Evolutionary conservation across 1,139 yeast genomes (phyloP), one percentile per base, ranked within the genome.

Genomic region (Debaryomyces robertsiae): DNA sequence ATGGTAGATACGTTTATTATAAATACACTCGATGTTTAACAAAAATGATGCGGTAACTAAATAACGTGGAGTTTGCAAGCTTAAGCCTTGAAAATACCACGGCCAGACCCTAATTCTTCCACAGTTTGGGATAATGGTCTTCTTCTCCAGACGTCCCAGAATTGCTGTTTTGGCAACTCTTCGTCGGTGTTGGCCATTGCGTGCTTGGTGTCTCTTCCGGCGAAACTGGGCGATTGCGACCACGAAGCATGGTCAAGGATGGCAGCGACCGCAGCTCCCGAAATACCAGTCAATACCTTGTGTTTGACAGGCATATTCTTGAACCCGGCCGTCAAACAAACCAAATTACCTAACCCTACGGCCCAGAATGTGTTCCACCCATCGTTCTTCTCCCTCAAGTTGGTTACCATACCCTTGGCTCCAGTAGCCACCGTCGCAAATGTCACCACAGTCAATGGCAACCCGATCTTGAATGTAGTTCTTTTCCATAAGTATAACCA

Each of bases 111-210:
- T 54, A 87, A 73, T 55, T 82, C 84, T 49, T 81, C 85, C 29
- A 84, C 77, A 14, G 95, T 86, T 65, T 86, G 91, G 27, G 90
- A 81, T 53, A 87, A 67, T 18, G 95, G 95, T 60, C 88, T 79
- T 73, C 95, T 82, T 69, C 82, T 80, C 65, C 82, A 81, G 34
- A 83, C 82, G 51, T 86, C 94, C 90, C 91, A 87, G 69, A 85
- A 85, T 28, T 82, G 81, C 65, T 84, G 93, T 59, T 77, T 77
- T 44, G 60, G 61, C 32, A 53, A 53, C n/a, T 63, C 67, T 40
- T 57, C 59, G 41, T 59, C 68, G 13, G 63, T 54, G 52, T 71
- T 67, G 32, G 70, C 74, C 38, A 57, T 56, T 28, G 54, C 67
- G 48, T 60, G 73, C 45, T 50, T 63, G 41, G 62, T 61, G 49